phyloP scores from a whole-genome alignment of 2,329 filamentous ascomycete genomes.

The Apiospora phragmitis region DNA sequence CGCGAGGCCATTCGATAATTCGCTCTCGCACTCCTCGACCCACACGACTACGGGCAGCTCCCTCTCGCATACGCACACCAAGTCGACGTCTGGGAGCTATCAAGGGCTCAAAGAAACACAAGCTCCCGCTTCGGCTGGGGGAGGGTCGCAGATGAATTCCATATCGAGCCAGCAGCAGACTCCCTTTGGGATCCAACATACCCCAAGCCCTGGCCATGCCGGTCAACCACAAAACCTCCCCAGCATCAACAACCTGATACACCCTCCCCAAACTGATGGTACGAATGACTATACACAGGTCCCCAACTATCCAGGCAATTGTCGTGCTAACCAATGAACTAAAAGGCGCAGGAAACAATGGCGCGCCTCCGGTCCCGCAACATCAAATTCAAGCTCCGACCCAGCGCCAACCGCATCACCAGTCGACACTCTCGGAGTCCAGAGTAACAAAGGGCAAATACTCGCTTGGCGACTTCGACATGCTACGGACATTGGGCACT shows the following conservation, averaged over 20 bases:
- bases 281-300: slow-evolving; percentile 16
- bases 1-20: slow-evolving; percentile 50
- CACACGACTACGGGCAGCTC: slow-evolving; percentile 23
- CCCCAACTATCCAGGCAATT: background rate
- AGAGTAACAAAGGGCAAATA: slow-evolving; percentile 96
- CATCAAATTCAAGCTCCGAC: slow-evolving; percentile 29
- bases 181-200: slow-evolving; percentile 46
- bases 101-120: slow-evolving; percentile 23
- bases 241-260: slow-evolving; percentile 82
- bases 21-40: slow-evolving; percentile 38
- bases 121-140: slow-evolving; percentile 30
- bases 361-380: slow-evolving; percentile 32
- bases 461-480: slow-evolving; percentile 83
- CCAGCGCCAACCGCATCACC: slow-evolving; percentile 26
- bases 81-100: slow-evolving; percentile 15
- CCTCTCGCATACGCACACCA: slow-evolving; percentile 19
- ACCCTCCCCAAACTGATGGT: slow-evolving; percentile 55
- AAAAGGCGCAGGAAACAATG: slow-evolving; percentile 31
- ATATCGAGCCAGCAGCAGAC: slow-evolving; percentile 28
- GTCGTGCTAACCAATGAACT: slow-evolving; percentile 21
- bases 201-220: slow-evolving; percentile 29
- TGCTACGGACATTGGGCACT: slow-evolving; percentile 89
- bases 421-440: slow-evolving; percentile 35
- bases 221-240: slow-evolving; percentile 65
- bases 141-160: slow-evolving; percentile 33